Percentiles rank a stretch among this genome's conserved stretches.
These are phyloP conservation scores for Leishmania guyanensis DNA, from an alignment of 208 protist genomes.

Conservation along the genomic window DNA sequence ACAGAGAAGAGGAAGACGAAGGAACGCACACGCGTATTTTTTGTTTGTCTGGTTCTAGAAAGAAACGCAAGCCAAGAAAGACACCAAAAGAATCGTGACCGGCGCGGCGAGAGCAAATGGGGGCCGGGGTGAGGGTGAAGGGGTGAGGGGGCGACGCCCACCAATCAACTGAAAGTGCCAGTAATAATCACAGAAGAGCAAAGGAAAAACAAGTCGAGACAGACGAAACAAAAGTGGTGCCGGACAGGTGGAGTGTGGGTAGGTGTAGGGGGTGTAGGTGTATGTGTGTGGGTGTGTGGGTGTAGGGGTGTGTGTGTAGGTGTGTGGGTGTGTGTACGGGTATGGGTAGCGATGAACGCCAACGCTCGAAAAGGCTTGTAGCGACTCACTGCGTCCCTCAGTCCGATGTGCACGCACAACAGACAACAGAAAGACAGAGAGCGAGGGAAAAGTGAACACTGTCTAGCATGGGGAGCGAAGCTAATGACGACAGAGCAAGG, in stretches of 20 bases:
- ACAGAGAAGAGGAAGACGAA: neutral
- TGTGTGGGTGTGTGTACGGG: neutral
- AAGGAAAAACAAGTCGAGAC: too few relatives aligned
- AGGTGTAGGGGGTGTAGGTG: neutral
- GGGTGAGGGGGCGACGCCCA: too few relatives aligned
- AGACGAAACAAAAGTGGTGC: neutral
- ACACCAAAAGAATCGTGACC: neutral
- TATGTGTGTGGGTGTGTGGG: neutral
- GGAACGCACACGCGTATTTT: neutral
- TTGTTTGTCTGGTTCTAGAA: neutral
- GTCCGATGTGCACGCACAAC: neutral
- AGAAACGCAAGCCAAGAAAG: neutral
- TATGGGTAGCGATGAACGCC: too few relatives aligned
- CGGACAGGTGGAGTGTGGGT: neutral
- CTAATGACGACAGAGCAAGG: neutral
- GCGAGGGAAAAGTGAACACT: neutral
- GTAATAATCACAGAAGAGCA: too few relatives aligned
- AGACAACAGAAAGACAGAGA: neutral
- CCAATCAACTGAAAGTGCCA: too few relatives aligned
- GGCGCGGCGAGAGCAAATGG: neutral
- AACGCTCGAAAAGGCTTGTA: neutral
- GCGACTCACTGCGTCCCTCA: neutral
- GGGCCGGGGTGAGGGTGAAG: neutral
- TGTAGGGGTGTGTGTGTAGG: neutral
- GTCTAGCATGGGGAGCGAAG: neutral